Evolutionary conservation across 495 filamentous ascomycete species (phyloP), one percentile per base, ranked within the genome.

Genomic region (Penicillium chermesinum): DNA sequence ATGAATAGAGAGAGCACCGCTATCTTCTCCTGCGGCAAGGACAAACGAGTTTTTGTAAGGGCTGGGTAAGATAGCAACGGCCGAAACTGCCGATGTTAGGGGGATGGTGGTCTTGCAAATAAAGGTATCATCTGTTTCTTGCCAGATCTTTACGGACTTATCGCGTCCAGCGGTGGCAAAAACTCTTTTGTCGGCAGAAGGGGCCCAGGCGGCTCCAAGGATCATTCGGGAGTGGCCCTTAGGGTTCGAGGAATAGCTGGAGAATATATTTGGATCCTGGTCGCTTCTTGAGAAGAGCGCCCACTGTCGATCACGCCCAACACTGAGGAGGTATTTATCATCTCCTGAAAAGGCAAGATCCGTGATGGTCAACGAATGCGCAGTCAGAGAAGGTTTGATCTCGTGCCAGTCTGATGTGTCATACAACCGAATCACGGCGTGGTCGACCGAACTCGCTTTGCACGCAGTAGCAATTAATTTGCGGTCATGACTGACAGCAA

Each of bases 191-290:
- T 57, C 38, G 6, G 59, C 49, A 1, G 40, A 37, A 12, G 89
- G 87, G 8, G 83, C 83, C 91, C 93, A 99, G 7, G 83, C 78
- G 3, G 80, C 82, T 59, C 86, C 88, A 16, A 96, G 70, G 35
- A 99, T 87, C 89, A 97, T 96, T 44, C 93, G 72, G 15, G 85
- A 74, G 65, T 99, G 93, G 1, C 85, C 91, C 67, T 93, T 95
- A 1, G 83, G 79, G 52, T 93, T 88, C 7, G 78, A 72, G 37
- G 80, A 65, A 14, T 74, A 49, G 2, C 85, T 67, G 35, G 61
- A 68, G 48, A 86, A 95, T 0, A 50, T 61, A 2, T 62, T 71
- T 7, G 62, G 60, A 8, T 69, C 64, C 25, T 53, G 48, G 9
- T 61, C 58, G 32, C 57, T 59, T 36, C 79, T 70, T 49, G 80